phyloP scores from a whole-genome alignment of 2,329 filamentous ascomycete species.

The Monosporascus sp. region DNA sequence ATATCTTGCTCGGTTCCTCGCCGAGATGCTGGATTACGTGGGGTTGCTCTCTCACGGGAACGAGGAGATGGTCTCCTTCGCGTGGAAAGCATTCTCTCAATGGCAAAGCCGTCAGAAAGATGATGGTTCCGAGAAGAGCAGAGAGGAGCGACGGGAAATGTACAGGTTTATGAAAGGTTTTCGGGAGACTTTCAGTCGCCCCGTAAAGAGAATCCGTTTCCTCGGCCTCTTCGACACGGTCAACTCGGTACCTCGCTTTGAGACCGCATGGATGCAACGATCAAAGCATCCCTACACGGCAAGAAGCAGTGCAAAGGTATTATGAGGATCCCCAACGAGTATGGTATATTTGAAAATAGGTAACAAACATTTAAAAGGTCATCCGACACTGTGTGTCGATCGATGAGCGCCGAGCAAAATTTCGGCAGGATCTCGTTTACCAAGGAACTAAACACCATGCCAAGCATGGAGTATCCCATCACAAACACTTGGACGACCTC shows the following conservation, averaged over 20 bases:
- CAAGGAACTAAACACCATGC: slow-evolving; percentile 31
- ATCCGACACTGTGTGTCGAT: slow-evolving; percentile 67
- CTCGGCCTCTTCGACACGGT: slow-evolving; percentile 79
- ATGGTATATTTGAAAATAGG: neutral
- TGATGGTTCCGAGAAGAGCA: slow-evolving; percentile 36
- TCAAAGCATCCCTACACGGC: slow-evolving; percentile 69
- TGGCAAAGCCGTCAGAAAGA: slow-evolving; percentile 58
- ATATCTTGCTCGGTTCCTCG: slow-evolving; percentile 69
- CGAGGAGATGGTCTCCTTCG: slow-evolving; percentile 78
- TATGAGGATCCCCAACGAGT: neutral
- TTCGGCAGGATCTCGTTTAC: slow-evolving; percentile 64
- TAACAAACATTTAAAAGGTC: slow-evolving; percentile 28
- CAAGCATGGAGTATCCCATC: slow-evolving; percentile 13
- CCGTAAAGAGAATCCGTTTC: slow-evolving; percentile 68
- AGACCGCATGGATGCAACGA: slow-evolving; percentile 71
- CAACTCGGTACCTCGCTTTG: slow-evolving; percentile 73
- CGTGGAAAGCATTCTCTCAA: slow-evolving; percentile 74
- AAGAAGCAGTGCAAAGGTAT: slow-evolving; percentile 44
- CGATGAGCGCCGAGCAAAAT: slow-evolving; percentile 67
- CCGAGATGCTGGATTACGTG: slow-evolving; percentile 81
- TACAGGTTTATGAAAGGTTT: slow-evolving; percentile 74
- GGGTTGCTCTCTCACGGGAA: slow-evolving; percentile 77
- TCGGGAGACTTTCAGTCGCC: slow-evolving; percentile 73
- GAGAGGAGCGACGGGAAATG: slow-evolving; percentile 53
- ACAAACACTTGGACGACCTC: slow-evolving; percentile 7